A percentile compares a stretch with the other conserved stretches of the same genome.
These are phyloP conservation scores for Begonia loranthoides DNA, from an alignment of 306 rosid species.

Conservation along the genomic window DNA sequence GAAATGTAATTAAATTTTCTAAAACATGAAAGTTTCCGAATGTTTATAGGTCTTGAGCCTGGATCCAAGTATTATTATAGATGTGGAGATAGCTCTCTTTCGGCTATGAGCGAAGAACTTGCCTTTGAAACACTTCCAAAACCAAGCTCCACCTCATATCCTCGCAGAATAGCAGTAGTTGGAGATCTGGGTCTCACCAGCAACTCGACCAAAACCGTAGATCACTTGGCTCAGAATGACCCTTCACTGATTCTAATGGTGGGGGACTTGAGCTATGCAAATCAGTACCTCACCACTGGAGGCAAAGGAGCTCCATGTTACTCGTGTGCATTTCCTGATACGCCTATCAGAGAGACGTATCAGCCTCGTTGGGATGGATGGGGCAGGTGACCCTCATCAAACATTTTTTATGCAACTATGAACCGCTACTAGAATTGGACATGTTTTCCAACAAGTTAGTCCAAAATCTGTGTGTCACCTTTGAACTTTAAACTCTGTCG, in stretches of 20 bases:
- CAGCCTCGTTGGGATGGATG: conserved; percentile 99
- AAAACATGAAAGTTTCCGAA: background rate
- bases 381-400: conserved; percentile 57
- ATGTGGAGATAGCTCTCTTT: conserved; percentile 73
- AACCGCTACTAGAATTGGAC: too few species aligned
- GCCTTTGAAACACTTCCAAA: conserved; percentile 43
- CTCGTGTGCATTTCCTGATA: conserved; percentile 74
- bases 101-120: conserved; percentile 62
- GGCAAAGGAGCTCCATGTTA: conserved; percentile 82
- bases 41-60: conserved; percentile 61
- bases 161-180: conserved; percentile 51
- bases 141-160: conserved; percentile 43
- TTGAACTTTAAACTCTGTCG: too few species aligned
- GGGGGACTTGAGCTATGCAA: conserved; percentile 70
- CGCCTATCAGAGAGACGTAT: conserved; percentile 76
- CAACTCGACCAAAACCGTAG: conserved; percentile 66
- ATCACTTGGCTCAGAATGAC: conserved; percentile 57
- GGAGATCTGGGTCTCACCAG: conserved; percentile 95
- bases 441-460: too few species aligned
- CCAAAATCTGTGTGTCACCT: too few species aligned
- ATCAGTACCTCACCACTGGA: conserved; percentile 80
- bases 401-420: too few species aligned
- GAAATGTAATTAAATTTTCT: too few species aligned
- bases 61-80: conserved; percentile 58
- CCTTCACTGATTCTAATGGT: conserved; percentile 81